phyloP scores from a whole-genome alignment of 306 rosid genomes.

The Cucurbita ficifolia region DNA sequence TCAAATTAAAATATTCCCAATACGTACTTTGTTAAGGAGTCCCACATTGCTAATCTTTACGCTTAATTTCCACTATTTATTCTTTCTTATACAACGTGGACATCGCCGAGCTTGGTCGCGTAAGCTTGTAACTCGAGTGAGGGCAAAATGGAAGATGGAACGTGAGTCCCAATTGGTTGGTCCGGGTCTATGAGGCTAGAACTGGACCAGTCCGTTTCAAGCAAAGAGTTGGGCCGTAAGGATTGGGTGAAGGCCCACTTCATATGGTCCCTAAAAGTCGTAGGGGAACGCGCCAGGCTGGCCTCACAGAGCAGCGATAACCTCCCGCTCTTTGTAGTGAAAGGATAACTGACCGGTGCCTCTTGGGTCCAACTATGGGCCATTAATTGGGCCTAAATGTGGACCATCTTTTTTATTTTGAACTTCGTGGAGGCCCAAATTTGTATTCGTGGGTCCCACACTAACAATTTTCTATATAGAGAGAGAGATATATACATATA shows the following conservation, averaged over 20 bases:
- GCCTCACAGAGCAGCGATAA: conserved; percentile 17
- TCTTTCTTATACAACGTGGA: fast-evolving
- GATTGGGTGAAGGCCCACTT: background rate
- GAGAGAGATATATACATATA: too few relatives aligned
- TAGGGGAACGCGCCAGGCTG: conserved; percentile 20
- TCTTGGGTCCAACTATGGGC: background rate
- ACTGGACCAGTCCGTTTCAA: background rate
- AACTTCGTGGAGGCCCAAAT: background rate
- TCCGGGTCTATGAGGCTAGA: fast-evolving
- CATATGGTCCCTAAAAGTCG: background rate
- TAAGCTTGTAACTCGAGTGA: background rate
- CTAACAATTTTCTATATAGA: background rate
- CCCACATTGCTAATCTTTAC: background rate
- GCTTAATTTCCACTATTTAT: background rate
- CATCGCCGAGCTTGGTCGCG: background rate
- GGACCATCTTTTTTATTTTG: background rate
- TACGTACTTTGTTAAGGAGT: too few relatives aligned
- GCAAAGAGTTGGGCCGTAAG: background rate
- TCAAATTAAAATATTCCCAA: too few relatives aligned
- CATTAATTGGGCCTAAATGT: background rate
- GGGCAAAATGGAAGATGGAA: background rate
- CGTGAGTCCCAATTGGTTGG: fast-evolving
- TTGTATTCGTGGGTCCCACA: too few relatives aligned
- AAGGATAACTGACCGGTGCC: conserved; percentile 1
- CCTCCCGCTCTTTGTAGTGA: conserved; percentile 15